Conservation (phyloP, 2,329 filamentous ascomycete species). For the Zarea fungicola region DNA sequence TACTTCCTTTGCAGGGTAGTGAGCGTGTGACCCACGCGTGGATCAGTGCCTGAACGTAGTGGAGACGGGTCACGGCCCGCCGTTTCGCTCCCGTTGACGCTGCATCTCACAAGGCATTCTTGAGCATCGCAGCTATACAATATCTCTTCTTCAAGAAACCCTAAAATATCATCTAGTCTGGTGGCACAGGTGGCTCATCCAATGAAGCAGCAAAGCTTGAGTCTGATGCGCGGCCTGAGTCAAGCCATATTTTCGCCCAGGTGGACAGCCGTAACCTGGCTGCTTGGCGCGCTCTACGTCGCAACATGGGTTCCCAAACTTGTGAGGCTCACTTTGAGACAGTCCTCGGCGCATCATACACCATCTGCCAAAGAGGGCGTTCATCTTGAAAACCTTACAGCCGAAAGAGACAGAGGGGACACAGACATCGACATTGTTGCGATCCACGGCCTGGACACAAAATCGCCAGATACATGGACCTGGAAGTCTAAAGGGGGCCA, state of each 20-base stretch:
- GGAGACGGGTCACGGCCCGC: too few species aligned
- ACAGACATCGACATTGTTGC: constrained; percentile 16
- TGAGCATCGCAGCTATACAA: too few species aligned
- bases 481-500: constrained; percentile 3
- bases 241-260: not conserved
- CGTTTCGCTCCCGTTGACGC: too few species aligned
- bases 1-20: too few species aligned
- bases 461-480: constrained; percentile 21
- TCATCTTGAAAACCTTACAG: not conserved
- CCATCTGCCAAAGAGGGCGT: not conserved
- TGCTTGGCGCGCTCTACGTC: not conserved
- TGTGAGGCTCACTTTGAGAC: not conserved
- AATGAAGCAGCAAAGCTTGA: not conserved
- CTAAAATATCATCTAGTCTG: too few species aligned
- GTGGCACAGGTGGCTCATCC: too few species aligned
- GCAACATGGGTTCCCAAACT: not conserved
- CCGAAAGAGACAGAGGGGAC: not conserved
- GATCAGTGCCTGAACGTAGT: too few species aligned
- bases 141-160: too few species aligned
- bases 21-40: too few species aligned
- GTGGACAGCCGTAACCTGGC: not conserved
- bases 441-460: constrained; percentile 27
- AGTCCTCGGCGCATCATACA: not conserved
- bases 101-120: too few species aligned
- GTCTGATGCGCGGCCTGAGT: not conserved